phyloP scores from a whole-genome alignment of 139 green algal species.

The Chlorella sp. region DNA sequence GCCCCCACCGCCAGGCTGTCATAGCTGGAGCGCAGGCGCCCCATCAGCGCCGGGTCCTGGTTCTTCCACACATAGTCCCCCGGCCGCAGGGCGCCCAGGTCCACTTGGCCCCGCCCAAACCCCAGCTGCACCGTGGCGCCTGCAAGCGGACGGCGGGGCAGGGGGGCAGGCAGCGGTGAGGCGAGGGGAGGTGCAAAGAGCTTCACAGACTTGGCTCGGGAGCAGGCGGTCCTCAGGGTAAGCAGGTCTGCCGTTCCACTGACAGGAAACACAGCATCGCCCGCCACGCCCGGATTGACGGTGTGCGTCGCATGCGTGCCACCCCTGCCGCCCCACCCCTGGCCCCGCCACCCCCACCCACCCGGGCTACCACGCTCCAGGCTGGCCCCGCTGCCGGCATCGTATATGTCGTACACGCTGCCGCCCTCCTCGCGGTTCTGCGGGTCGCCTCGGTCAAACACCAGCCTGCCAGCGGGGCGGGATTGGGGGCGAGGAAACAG shows the following conservation, averaged over 20 bases:
- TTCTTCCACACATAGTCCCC: conserved; percentile 79
- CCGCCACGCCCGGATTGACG: too few species aligned
- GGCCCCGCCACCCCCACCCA: neutral
- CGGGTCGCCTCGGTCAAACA: conserved; percentile 77
- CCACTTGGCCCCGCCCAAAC: conserved; percentile 54
- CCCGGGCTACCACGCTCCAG: neutral
- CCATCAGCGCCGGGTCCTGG: conserved; percentile 63
- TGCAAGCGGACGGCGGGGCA: neutral
- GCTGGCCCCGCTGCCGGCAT: neutral
- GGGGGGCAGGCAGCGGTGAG: neutral
- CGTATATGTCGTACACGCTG: conserved; percentile 37
- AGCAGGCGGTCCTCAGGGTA: too few species aligned
- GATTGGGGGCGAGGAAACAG: neutral
- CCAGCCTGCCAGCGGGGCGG: conserved; percentile 57
- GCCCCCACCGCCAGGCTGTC: conserved; percentile 46
- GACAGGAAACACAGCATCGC: too few species aligned
- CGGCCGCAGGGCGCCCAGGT: neutral
- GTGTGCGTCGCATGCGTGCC: too few species aligned
- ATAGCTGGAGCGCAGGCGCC: conserved; percentile 50
- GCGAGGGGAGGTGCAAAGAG: too few species aligned
- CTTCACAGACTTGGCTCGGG: too few species aligned
- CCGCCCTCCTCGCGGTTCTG: conserved; percentile 75
- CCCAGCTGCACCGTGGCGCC: conserved; percentile 46
- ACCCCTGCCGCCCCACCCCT: too few species aligned
- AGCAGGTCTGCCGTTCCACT: too few species aligned